Evolutionary conservation across 202 grass and related monocot species (phyloP).

Genomic region (Setaria italica): DNA sequence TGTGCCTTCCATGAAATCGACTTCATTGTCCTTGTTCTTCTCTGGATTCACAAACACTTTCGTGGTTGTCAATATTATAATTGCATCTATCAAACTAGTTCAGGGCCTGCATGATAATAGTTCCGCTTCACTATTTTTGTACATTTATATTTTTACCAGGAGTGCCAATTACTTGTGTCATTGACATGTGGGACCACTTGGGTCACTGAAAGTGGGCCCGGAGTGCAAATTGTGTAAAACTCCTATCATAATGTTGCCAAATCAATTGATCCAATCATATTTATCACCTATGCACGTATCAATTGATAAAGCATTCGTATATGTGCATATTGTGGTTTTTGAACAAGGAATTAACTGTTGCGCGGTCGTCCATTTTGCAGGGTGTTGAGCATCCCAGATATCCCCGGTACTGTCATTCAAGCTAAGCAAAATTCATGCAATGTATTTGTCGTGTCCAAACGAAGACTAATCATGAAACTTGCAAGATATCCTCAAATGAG

Average conservation of each 20-base stretch:
- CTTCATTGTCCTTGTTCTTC: neutral
- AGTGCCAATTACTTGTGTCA: neutral
- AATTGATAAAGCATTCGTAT: neutral
- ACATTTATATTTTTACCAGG: neutral
- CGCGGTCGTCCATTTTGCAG: constrained; percentile 47
- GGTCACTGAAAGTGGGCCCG: neutral
- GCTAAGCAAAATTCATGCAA: constrained; percentile 62
- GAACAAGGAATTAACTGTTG: neutral
- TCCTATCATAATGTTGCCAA: neutral
- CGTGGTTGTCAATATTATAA: neutral
- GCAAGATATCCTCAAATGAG: constrained; percentile 37
- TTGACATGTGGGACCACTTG: neutral
- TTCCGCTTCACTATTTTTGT: neutral
- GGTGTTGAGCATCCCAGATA: constrained; percentile 56
- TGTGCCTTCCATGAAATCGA: constrained; percentile 18
- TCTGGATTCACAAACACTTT: neutral
- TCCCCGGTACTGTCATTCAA: constrained; percentile 64
- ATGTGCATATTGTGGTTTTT: neutral
- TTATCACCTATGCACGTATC: neutral
- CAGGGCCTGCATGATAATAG: neutral
- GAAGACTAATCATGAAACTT: constrained; percentile 73
- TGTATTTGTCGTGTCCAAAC: constrained; percentile 76
- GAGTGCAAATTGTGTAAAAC: neutral
- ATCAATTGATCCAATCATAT: neutral
- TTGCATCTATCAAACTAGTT: constrained; percentile 9